phyloP scores from a whole-genome alignment of 2,329 filamentous ascomycete species.

The Karstenula rhodostoma region DNA sequence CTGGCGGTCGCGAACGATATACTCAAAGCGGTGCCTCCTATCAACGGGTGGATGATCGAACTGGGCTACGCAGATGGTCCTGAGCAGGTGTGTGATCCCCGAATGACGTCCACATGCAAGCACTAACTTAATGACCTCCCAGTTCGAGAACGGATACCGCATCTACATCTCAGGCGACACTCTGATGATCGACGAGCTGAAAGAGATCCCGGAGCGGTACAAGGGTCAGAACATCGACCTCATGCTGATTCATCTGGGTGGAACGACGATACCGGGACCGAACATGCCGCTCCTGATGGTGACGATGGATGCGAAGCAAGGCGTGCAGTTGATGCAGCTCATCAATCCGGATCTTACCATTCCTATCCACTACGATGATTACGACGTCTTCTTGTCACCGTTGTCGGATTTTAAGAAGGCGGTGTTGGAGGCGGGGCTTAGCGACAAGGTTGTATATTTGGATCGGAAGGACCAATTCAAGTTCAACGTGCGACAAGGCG shows the following conservation, averaged over 20 bases:
- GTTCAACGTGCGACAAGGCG: slow-evolving; percentile 57
- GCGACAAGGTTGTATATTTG: slow-evolving; percentile 66
- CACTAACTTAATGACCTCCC: slow-evolving; percentile 19
- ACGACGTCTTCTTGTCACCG: slow-evolving; percentile 68
- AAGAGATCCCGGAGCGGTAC: slow-evolving; percentile 66
- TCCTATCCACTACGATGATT: slow-evolving; percentile 55
- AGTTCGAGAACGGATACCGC: slow-evolving; percentile 59
- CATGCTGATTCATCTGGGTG: slow-evolving; percentile 72
- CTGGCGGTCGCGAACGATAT: slow-evolving; percentile 57
- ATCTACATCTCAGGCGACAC: slow-evolving; percentile 75
- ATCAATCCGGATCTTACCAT: slow-evolving; percentile 69
- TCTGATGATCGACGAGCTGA: slow-evolving; percentile 68
- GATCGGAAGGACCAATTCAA: slow-evolving; percentile 66
- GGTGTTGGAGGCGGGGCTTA: slow-evolving; percentile 61
- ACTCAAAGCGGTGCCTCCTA: slow-evolving; percentile 66
- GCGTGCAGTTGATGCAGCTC: slow-evolving; percentile 66
- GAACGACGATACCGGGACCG: slow-evolving; percentile 70
- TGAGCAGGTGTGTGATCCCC: background rate
- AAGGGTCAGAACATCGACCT: slow-evolving; percentile 65
- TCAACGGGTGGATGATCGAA: slow-evolving; percentile 73
- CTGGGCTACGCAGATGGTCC: slow-evolving; percentile 56
- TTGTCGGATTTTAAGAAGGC: slow-evolving; percentile 67
- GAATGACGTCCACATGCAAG: background rate
- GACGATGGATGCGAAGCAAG: slow-evolving; percentile 72
- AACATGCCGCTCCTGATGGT: slow-evolving; percentile 69